phyloP scores from a whole-genome alignment of 2,329 filamentous ascomycete genomes.

The Coniochaeta prunicola region DNA sequence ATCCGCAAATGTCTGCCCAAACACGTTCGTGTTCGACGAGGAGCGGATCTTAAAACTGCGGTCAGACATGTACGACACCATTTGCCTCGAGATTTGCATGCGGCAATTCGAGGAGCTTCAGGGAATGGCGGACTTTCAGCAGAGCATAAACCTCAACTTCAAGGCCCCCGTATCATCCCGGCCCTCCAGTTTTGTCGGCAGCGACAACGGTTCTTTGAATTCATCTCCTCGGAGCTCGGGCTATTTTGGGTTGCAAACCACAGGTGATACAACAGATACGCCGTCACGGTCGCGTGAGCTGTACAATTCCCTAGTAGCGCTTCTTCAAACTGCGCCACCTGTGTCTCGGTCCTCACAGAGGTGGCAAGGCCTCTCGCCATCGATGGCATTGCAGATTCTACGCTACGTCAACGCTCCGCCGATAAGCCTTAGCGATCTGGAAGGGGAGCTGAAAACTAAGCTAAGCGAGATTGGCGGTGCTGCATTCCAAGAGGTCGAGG shows the following conservation, averaged over 20 bases:
- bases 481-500: conserved; percentile 41
- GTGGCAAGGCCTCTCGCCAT: conserved; percentile 45
- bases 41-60: conserved; percentile 55
- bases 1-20: conserved; percentile 39
- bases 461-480: conserved; percentile 34
- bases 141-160: conserved; percentile 35
- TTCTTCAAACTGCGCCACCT: conserved; percentile 44
- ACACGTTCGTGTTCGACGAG: conserved; percentile 59
- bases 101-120: conserved; percentile 48
- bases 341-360: conserved; percentile 33
- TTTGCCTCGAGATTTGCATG: conserved; percentile 60
- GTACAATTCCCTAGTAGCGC: conserved; percentile 44
- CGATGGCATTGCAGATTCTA: conserved; percentile 51
- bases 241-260: conserved; percentile 29
- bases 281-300: conserved; percentile 38
- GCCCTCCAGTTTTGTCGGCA: conserved; percentile 25
- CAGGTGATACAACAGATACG: conserved; percentile 30
- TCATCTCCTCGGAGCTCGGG: conserved; percentile 45
- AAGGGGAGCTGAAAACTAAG: conserved; percentile 38
- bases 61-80: conserved; percentile 52
- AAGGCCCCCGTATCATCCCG: conserved; percentile 34
- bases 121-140: conserved; percentile 6
- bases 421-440: conserved; percentile 39
- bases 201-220: conserved; percentile 13
- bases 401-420: conserved; percentile 45